phyloP scores from a whole-genome alignment of 1,139 yeast genomes.

The Arxiozyma slooffiae region DNA sequence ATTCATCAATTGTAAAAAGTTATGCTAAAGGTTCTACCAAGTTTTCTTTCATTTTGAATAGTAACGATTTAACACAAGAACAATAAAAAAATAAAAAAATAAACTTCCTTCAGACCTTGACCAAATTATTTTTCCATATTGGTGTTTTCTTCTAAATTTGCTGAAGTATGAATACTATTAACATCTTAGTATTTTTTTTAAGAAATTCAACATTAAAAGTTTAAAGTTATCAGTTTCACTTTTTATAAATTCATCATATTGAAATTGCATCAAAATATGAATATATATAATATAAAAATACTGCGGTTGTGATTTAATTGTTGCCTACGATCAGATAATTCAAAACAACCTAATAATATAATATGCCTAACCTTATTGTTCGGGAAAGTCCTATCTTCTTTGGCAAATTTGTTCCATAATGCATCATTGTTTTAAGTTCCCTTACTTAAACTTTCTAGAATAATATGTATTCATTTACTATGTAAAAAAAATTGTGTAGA shows the following conservation, averaged over 20 bases:
- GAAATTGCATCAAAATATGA: slow-evolving; percentile 8
- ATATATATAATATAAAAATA: slow-evolving; percentile 13
- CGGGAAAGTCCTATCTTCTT: slow-evolving; percentile 11
- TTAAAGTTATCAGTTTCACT: slow-evolving; percentile 1
- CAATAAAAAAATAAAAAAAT: slow-evolving; percentile 12
- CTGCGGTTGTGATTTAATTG: slow-evolving; percentile 17
- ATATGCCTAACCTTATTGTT: slow-evolving; percentile 18
- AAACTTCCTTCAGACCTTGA: slow-evolving; percentile 11
- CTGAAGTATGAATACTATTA: slow-evolving; percentile 6
- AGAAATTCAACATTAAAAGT: slow-evolving; percentile 17
- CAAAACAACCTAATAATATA: slow-evolving; percentile 10
- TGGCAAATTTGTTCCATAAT: slow-evolving; percentile 3
- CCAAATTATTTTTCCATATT: slow-evolving; percentile 12
- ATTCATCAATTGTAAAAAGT: too few species aligned
- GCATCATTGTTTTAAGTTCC: background rate
- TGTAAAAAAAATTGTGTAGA: too few species aligned
- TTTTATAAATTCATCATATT: background rate
- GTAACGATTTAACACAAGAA: slow-evolving; percentile 8
- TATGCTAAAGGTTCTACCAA: too few species aligned
- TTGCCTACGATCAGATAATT: slow-evolving; percentile 10
- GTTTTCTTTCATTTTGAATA: too few species aligned
- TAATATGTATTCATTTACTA: slow-evolving; percentile 8
- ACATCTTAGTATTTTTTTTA: slow-evolving; percentile 9
- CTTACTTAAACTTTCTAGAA: slow-evolving; percentile 5
- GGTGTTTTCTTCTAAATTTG: slow-evolving; percentile 8